A percentile compares a stretch with the other conserved stretches of the same genome.
Conservation (phyloP, 257 asterid species). For the Penstemon barbatus region DNA sequence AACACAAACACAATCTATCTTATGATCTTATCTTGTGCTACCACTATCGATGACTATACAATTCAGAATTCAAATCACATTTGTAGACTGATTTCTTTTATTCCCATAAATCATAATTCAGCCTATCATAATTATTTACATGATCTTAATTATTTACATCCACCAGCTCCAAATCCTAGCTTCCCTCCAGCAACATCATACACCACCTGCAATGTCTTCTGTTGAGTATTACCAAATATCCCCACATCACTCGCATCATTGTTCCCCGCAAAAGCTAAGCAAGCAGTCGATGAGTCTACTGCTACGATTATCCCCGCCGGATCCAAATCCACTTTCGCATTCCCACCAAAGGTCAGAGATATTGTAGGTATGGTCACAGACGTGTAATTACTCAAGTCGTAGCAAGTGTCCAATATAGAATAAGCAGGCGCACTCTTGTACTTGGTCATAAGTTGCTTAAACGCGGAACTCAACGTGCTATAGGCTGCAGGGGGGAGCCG, state of each 20-base stretch:
- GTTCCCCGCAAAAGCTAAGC: conserved; percentile 72
- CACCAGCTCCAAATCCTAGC: conserved; percentile 61
- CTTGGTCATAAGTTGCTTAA: conserved; percentile 46
- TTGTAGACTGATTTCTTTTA: not conserved
- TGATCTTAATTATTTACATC: conserved; percentile 39
- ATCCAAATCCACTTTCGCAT: conserved; percentile 41
- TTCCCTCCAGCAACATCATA: conserved; percentile 71
- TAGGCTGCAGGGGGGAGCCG: conserved; percentile 65
- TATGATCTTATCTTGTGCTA: not conserved
- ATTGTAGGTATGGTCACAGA: conserved; percentile 43
- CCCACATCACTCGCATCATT: conserved; percentile 32
- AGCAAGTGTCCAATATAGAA: conserved; percentile 72
- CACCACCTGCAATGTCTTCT: conserved; percentile 64
- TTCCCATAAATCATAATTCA: not conserved
- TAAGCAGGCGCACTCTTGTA: conserved; percentile 49
- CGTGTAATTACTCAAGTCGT: conserved; percentile 43
- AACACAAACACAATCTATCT: conserved; percentile 3
- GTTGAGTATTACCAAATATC: conserved; percentile 69
- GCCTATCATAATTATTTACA: conserved; percentile 19
- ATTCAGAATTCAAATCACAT: not conserved
- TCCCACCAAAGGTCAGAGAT: conserved; percentile 51
- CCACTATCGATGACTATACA: not conserved
- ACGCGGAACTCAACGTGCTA: conserved; percentile 39
- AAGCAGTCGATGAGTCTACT: conserved; percentile 26
- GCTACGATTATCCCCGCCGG: conserved; percentile 35